phyloP scores from a whole-genome alignment of 169 alveolate species.

The Plasmodium berghei region DNA sequence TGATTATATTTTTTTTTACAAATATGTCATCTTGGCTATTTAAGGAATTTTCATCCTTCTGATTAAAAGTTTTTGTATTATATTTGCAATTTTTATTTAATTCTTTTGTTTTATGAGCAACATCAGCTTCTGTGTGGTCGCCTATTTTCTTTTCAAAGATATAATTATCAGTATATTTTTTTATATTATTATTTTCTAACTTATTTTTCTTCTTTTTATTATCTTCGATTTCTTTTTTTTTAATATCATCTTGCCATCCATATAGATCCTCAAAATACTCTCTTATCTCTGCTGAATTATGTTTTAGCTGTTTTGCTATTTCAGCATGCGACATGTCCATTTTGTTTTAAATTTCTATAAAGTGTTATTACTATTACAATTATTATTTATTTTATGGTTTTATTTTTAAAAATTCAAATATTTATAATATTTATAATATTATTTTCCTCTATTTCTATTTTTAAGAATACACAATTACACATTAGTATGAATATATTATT shows the following conservation, averaged over 20 bases:
- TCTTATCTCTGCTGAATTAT: slow-evolving; percentile 66
- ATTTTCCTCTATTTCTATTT: no score
- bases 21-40: neutral
- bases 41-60: slow-evolving; percentile 49
- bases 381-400: no score
- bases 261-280: slow-evolving; percentile 75
- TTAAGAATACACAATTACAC: no score
- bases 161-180: neutral
- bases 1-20: neutral
- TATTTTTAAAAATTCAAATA: no score
- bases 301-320: slow-evolving; percentile 75
- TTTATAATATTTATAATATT: no score
- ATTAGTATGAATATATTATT: no score
- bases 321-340: slow-evolving; percentile 71
- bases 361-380: no score
- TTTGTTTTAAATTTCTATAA: neutral
- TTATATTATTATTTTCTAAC: neutral
- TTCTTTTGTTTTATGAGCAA: neutral
- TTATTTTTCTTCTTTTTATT: slow-evolving; percentile 2
- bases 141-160: neutral
- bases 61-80: neutral
- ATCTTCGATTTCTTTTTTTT: slow-evolving; percentile 10
- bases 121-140: neutral
- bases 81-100: neutral
- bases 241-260: slow-evolving; percentile 57